phyloP scores from a whole-genome alignment of 1,284 basidiomycete species.

The Fomitopsis pinicola region DNA sequence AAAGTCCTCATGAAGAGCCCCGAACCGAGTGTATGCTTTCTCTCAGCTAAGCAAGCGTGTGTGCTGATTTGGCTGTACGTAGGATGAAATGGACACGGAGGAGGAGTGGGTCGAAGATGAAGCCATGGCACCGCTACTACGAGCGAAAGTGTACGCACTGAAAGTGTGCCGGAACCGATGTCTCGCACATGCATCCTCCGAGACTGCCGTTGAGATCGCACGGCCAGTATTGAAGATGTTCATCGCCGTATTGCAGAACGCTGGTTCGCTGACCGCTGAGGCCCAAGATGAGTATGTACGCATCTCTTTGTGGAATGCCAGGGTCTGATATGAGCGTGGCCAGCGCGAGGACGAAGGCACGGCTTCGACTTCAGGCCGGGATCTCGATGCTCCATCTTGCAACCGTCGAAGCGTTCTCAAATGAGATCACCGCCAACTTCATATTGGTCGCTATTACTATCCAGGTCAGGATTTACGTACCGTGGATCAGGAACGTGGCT shows the following conservation, averaged over 20 bases:
- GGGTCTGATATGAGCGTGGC: slow-evolving; percentile 2
- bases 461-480: slow-evolving; percentile 48
- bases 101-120: slow-evolving; percentile 78
- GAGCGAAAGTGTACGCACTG: slow-evolving; percentile 70
- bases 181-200: slow-evolving; percentile 58
- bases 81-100: slow-evolving; percentile 49
- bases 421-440: slow-evolving; percentile 60
- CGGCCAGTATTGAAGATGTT: slow-evolving; percentile 76
- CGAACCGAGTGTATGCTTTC: slow-evolving; percentile 31
- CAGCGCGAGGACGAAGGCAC: slow-evolving; percentile 58
- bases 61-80: neutral
- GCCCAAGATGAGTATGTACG: slow-evolving; percentile 60
- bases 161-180: slow-evolving; percentile 80
- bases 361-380: slow-evolving; percentile 80
- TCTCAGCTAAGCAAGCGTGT: neutral
- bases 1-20: slow-evolving; percentile 53
- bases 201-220: slow-evolving; percentile 62
- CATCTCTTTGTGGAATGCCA: neutral
- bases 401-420: slow-evolving; percentile 57
- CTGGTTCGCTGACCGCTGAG: slow-evolving; percentile 60
- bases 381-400: slow-evolving; percentile 81
- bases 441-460: slow-evolving; percentile 69
- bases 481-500: neutral
- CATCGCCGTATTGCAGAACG: slow-evolving; percentile 58
- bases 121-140: slow-evolving; percentile 48